A percentile compares a stretch with the other conserved stretches of the same genome.
phyloP scores from a whole-genome alignment of 306 rosid species.

The Quillaja saponaria region DNA sequence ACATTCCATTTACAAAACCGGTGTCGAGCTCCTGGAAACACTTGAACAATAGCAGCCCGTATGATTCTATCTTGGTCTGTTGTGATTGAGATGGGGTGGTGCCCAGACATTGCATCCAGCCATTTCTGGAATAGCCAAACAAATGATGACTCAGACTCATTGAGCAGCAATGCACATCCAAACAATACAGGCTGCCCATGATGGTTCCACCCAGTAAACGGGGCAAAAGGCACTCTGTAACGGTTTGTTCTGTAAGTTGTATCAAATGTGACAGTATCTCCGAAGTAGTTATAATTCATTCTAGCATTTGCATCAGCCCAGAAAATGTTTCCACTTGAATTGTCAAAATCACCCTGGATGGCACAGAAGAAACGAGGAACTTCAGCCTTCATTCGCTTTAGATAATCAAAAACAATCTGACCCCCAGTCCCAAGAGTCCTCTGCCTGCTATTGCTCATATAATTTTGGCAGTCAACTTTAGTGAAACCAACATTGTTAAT shows the following conservation, averaged over 20 bases:
- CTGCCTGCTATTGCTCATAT: no score
- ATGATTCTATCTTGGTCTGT: no score
- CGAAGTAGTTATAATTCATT: slow-evolving; percentile 39
- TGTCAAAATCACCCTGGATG: no score
- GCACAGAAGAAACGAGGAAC: no score
- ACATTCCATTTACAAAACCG: slow-evolving; percentile 44
- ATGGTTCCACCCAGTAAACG: slow-evolving; percentile 45
- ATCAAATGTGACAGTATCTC: slow-evolving; percentile 44
- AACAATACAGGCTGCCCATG: slow-evolving; percentile 47
- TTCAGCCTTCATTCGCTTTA: no score
- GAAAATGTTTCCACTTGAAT: slow-evolving; percentile 36
- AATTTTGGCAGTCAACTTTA: no score
- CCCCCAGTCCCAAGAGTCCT: no score
- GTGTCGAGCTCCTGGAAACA: slow-evolving; percentile 34
- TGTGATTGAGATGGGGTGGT: no score
- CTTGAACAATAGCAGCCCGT: no score
- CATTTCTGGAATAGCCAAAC: slow-evolving; percentile 54
- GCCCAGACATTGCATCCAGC: no score
- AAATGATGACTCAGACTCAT: slow-evolving; percentile 49
- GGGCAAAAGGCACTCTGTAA: slow-evolving; percentile 47
- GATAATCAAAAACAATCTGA: no score
- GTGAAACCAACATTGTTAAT: no score
- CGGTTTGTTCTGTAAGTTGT: slow-evolving; percentile 40
- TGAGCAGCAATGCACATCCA: slow-evolving; percentile 47
- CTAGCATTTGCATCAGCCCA: slow-evolving; percentile 43